These are phyloP conservation scores for Scortechinia acanthostroma DNA, from an alignment of 2,329 filamentous ascomycete species.

Conservation along the genomic window DNA sequence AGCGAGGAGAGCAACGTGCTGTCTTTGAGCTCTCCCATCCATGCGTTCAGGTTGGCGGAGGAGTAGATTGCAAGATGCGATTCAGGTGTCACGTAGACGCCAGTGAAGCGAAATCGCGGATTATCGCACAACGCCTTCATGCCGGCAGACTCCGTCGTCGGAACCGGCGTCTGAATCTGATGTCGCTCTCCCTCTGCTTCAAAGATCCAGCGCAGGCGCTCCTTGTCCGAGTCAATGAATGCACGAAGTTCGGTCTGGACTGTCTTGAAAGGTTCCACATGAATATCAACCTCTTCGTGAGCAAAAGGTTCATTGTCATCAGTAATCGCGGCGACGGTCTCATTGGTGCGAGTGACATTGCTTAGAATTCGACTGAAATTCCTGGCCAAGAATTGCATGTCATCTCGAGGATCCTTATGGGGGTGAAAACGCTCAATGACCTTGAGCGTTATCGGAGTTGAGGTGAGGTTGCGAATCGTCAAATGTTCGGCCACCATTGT, in stretches of 20 bases:
- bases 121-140: neutral
- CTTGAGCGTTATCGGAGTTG: neutral
- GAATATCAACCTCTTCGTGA: neutral
- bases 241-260: neutral
- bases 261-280: neutral
- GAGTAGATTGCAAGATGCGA: neutral
- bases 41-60: slow-evolving; percentile 15
- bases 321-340: neutral
- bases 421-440: neutral
- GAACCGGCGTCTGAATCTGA: neutral
- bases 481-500: neutral
- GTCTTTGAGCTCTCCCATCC: slow-evolving; percentile 58
- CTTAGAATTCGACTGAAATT: neutral
- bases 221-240: neutral
- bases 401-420: neutral
- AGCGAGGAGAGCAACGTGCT: slow-evolving; percentile 50
- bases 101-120: neutral
- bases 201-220: neutral
- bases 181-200: neutral
- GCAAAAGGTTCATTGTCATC: neutral
- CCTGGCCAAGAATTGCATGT: neutral
- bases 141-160: neutral
- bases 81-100: neutral
- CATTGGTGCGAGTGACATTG: neutral
- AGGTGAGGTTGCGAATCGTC: neutral